phyloP scores from a whole-genome alignment of 805 yeast genomes.

The Candida nonsorbophila region DNA sequence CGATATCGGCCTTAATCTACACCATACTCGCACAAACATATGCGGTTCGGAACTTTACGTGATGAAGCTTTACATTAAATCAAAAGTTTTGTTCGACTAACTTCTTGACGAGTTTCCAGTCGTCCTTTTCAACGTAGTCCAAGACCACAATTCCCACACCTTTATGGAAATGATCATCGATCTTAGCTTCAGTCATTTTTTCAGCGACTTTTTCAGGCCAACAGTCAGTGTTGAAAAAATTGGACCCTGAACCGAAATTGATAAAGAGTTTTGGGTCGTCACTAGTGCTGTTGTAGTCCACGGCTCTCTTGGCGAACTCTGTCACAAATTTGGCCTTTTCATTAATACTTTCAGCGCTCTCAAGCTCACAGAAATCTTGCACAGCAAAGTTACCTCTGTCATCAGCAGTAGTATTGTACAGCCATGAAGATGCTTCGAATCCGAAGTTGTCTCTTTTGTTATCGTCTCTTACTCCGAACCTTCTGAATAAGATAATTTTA shows the following conservation, averaged over 20 bases:
- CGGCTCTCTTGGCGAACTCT: slow-evolving; percentile 49
- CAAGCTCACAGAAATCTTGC: slow-evolving; percentile 71
- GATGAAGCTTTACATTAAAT: no score
- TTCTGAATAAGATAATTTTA: slow-evolving; percentile 58
- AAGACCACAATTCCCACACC: slow-evolving; percentile 63
- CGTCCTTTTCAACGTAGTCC: slow-evolving; percentile 59
- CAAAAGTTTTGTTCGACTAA: slow-evolving; percentile 50
- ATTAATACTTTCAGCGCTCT: slow-evolving; percentile 44
- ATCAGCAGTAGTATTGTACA: slow-evolving; percentile 59
- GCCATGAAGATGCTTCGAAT: slow-evolving; percentile 64
- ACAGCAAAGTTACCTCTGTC: slow-evolving; percentile 59
- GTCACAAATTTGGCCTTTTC: slow-evolving; percentile 56
- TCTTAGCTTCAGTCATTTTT: slow-evolving; percentile 38
- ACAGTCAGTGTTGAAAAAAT: slow-evolving; percentile 62
- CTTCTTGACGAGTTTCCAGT: slow-evolving; percentile 51
- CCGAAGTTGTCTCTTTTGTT: slow-evolving; percentile 46
- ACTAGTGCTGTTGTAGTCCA: slow-evolving; percentile 40
- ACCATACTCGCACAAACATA: background rate
- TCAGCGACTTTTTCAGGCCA: slow-evolving; percentile 70
- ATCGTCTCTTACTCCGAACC: slow-evolving; percentile 59
- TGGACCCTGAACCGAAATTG: slow-evolving; percentile 71
- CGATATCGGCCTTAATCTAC: background rate
- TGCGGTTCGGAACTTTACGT: background rate
- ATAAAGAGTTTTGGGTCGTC: slow-evolving; percentile 51
- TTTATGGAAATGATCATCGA: slow-evolving; percentile 44